Percentiles rank a stretch among this genome's conserved stretches.
These are phyloP conservation scores for Mycena vitilis DNA, from an alignment of 768 basidiomycete species.

Conservation along the genomic window DNA sequence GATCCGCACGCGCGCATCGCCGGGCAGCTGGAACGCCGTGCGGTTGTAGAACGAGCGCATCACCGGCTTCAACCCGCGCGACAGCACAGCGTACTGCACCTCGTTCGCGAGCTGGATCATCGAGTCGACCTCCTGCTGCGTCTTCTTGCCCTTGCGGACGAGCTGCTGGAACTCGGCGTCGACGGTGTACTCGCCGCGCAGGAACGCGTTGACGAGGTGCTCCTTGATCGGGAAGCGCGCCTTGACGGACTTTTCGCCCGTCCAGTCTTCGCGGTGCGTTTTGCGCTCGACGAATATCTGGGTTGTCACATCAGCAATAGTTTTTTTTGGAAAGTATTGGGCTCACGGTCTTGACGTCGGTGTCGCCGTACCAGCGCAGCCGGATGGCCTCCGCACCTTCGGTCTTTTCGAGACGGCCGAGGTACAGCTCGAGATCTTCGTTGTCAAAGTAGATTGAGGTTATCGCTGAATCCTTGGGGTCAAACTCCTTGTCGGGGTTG, in stretches of 20 bases:
- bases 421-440: constrained; percentile 93
- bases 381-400: constrained; percentile 98
- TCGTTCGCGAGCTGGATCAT: constrained; percentile 99
- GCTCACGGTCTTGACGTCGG: constrained; percentile 83
- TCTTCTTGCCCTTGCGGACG: constrained; percentile 92
- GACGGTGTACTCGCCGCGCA: constrained; percentile 91
- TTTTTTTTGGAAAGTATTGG: too few relatives aligned
- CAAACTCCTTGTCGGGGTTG: constrained; percentile 93
- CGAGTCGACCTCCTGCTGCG: constrained; percentile 86
- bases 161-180: constrained; percentile 92
- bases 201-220: constrained; percentile 90
- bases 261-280: constrained; percentile 98
- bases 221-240: constrained; percentile 97
- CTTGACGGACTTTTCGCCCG: constrained; percentile 98
- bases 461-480: constrained; percentile 88
- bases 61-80: constrained; percentile 86
- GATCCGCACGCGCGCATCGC: constrained; percentile 98
- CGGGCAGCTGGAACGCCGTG: constrained; percentile 98
- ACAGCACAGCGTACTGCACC: constrained; percentile 91
- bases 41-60: constrained; percentile 99
- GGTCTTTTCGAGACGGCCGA: constrained; percentile 97
- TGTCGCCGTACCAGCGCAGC: constrained; percentile 96
- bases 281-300: constrained; percentile 92
- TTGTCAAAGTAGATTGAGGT: constrained; percentile 98
- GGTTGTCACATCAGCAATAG: too few relatives aligned